phyloP scores from a whole-genome alignment of 257 asterid species.

The Asclepias syriaca region DNA sequence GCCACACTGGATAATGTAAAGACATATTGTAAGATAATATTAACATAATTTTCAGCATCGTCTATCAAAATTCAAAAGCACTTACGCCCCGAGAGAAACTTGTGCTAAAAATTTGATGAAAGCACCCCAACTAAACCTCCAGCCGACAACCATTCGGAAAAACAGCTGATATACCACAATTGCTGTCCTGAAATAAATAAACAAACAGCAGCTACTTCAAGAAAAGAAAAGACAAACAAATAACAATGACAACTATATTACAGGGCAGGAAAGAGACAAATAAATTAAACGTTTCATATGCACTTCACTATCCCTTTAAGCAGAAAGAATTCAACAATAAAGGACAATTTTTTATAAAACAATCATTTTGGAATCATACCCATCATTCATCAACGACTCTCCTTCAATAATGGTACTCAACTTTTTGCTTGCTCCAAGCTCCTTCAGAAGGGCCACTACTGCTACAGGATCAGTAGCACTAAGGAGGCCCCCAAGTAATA shows the following conservation, averaged over 20 bases:
- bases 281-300: not conserved
- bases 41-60: constrained; percentile 11
- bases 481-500: constrained; percentile 94
- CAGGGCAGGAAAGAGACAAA: not conserved
- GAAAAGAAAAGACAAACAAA: not conserved
- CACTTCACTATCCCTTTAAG: not conserved
- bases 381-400: constrained; percentile 97
- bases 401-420: constrained; percentile 95
- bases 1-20: constrained; percentile 56
- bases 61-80: constrained; percentile 23
- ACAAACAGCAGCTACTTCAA: constrained; percentile 4
- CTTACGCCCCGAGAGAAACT: constrained; percentile 97
- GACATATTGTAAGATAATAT: constrained; percentile 24
- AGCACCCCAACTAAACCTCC: constrained; percentile 70
- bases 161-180: constrained; percentile 91
- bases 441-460: constrained; percentile 93
- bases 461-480: constrained; percentile 99
- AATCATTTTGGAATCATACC: constrained; percentile 35
- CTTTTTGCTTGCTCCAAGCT: constrained; percentile 95
- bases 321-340: not conserved
- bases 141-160: constrained; percentile 74
- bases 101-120: constrained; percentile 52
- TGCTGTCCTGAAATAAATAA: constrained; percentile 66
- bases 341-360: not conserved
- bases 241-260: too few species aligned